Evolutionary conservation across 768 basidiomycete species (phyloP).

Genomic region (Trametes elegans): DNA sequence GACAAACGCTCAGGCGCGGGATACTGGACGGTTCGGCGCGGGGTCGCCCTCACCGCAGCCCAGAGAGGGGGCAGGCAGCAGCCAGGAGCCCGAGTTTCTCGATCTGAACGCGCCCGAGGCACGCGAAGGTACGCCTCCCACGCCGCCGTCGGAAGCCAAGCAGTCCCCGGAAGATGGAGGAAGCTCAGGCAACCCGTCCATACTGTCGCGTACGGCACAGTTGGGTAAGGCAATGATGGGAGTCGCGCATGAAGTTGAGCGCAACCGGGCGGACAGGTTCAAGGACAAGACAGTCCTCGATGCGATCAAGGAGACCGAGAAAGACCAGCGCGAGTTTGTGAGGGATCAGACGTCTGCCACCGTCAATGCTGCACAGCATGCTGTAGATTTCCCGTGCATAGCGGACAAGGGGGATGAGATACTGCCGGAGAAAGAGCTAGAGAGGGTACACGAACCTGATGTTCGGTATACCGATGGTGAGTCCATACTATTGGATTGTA

Average conservation of each 20-base stretch:
- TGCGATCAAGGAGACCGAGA: slow-evolving; percentile 18
- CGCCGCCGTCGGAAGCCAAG: neutral
- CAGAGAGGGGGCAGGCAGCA: slow-evolving; percentile 31
- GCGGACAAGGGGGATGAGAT: slow-evolving; percentile 41
- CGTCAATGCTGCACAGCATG: slow-evolving; percentile 17
- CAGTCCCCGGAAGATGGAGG: slow-evolving; percentile 6
- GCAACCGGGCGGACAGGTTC: slow-evolving; percentile 25
- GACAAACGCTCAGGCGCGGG: slow-evolving; percentile 29
- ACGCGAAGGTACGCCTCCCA: neutral
- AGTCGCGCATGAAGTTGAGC: slow-evolving; percentile 28
- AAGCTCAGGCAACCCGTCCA: neutral
- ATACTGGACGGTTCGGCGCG: slow-evolving; percentile 40
- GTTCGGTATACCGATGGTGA: slow-evolving; percentile 57
- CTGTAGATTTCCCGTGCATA: slow-evolving; percentile 2
- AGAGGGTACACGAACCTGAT: slow-evolving; percentile 33
- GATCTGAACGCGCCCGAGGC: slow-evolving; percentile 62
- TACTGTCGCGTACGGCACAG: slow-evolving; percentile 27
- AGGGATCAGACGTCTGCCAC: slow-evolving; percentile 23
- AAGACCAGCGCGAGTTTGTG: slow-evolving; percentile 12
- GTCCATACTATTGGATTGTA: neutral
- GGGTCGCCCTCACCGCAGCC: slow-evolving; percentile 21
- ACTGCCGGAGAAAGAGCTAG: slow-evolving; percentile 41
- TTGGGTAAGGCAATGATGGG: slow-evolving; percentile 29
- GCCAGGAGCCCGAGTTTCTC: slow-evolving; percentile 75
- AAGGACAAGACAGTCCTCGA: slow-evolving; percentile 26